Base-by-base conservation (phyloP, 345 rosid genomes). In the Camelina sativa region DNA sequence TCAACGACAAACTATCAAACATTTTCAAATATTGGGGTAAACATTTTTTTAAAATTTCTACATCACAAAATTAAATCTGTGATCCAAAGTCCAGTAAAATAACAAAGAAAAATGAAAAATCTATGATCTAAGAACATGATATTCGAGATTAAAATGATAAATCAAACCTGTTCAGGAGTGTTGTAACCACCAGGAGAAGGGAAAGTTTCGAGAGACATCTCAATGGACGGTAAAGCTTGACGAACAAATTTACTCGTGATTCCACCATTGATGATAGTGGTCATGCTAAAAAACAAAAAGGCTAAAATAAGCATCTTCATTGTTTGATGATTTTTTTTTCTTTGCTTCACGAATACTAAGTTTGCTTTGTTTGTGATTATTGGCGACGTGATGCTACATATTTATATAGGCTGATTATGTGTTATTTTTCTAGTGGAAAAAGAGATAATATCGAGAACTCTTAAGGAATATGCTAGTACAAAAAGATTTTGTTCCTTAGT, bases 141-240 rank as follows among this genome's bases (percentile, higher is more conserved):
- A 23, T 25, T 25, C 28, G 28, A 25, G 4, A 25, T 25, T 25
- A 32, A 6, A 34, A 15, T 12, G 17, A 66, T 4, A 67, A 17
- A 37, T 11, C 0, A 44, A 28, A 67, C 72, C 50, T 67, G 61
- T 53, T 53, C 61, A 13, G 61, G 72, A 19, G 61, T 41, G 19
- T 67, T 67, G 34, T 51, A 15, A 25, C 72, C 61, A 0, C 43
- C 0, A 4, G 71, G 80, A 47, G 71, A 3, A 23, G 66, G 76
- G 10, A 76, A 76, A 4, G 66, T 76, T 10, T 63, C 66, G 1
- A 76, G 66, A 13, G 75, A 20, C 80, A 76, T 70, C 19, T 76
- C 71, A 6, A 20, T 13, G 0, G 80, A 46, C 6, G 76, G 76
- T 11, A 47, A 17, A 47, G 55, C 46, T 46, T 55, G 63, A 4